Conservation (phyloP, 345 rosid species). For the Eucalyptus urophylla region DNA sequence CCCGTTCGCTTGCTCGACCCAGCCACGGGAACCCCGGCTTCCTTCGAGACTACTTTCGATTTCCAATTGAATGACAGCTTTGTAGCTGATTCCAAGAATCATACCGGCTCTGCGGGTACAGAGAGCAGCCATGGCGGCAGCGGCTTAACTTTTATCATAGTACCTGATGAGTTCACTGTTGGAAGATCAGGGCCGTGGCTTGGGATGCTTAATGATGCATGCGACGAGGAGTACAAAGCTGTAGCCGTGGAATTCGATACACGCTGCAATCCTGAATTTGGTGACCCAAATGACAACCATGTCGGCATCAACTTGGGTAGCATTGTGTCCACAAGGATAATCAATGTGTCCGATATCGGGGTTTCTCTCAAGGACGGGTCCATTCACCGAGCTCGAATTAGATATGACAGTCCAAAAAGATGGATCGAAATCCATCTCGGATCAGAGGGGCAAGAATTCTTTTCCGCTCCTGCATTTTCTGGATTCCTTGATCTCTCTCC, state of each 20-base stretch:
- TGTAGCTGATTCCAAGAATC: neutral
- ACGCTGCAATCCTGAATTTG: conserved; percentile 22
- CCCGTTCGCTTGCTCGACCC: conserved; percentile 31
- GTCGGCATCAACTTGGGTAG: conserved; percentile 40
- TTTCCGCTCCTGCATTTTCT: conserved; percentile 15
- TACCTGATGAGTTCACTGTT: conserved; percentile 40
- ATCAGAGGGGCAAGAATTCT: conserved; percentile 1
- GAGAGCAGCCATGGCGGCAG: conserved; percentile 16
- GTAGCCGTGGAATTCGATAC: conserved; percentile 33
- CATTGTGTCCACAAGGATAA: conserved; percentile 14
- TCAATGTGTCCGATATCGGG: conserved; percentile 26
- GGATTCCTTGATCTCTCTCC: conserved; percentile 30
- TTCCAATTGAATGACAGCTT: conserved; percentile 24
- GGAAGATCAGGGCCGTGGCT: conserved; percentile 50
- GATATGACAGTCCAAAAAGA: conserved; percentile 14
- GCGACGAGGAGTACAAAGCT: conserved; percentile 33
- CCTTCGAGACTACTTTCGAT: conserved; percentile 27
- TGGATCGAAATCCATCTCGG: conserved; percentile 31
- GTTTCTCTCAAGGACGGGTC: conserved; percentile 25
- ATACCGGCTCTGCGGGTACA: neutral
- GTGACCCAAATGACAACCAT: conserved; percentile 43
- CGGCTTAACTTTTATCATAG: conserved; percentile 34
- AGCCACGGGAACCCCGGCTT: conserved; percentile 10
- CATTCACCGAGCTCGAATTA: conserved; percentile 26
- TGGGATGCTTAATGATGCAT: conserved; percentile 46